Percentiles rank a stretch among this genome's conserved stretches.
Evolutionary conservation across 169 alveolate genomes (phyloP).

Genomic region (Plasmodium malariae): DNA sequence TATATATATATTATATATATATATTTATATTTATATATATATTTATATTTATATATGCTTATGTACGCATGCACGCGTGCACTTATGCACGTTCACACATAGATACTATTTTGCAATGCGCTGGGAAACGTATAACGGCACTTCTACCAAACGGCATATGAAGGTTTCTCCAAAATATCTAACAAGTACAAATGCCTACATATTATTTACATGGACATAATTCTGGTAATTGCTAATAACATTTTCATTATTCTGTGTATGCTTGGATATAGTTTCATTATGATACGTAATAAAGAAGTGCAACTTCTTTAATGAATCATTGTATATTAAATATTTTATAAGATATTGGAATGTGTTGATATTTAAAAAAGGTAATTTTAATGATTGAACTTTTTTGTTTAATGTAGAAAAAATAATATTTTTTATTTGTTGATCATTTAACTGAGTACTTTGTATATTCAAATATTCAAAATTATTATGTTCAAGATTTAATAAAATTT

Average conservation of each 20-base stretch:
- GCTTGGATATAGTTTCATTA: neutral
- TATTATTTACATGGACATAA: constrained; percentile 30
- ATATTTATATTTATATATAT: too few species aligned
- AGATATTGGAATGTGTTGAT: constrained; percentile 19
- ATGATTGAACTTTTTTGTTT: constrained; percentile 9
- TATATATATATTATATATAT: neutral
- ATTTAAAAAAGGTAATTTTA: constrained; percentile 36
- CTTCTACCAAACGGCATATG: too few species aligned
- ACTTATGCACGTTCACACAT: too few species aligned
- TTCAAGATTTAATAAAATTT: constrained; percentile 48
- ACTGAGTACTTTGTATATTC: constrained; percentile 43
- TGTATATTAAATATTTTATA: constrained; percentile 22
- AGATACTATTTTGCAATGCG: too few species aligned
- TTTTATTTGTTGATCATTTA: constrained; percentile 48
- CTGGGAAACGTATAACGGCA: too few species aligned
- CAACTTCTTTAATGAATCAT: constrained; percentile 13
- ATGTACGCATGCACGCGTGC: too few species aligned
- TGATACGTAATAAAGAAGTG: constrained; percentile 15
- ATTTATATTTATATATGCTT: too few species aligned
- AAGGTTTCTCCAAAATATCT: too few species aligned
- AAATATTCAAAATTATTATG: constrained; percentile 33
- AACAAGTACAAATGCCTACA: too few species aligned
- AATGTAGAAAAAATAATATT: constrained; percentile 45
- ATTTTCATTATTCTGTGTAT: constrained; percentile 23
- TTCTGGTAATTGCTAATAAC: neutral